Percentiles rank a stretch among this genome's conserved stretches.
Conservation (phyloP, 2,329 filamentous ascomycete genomes). For the Fusarium sp. region DNA sequence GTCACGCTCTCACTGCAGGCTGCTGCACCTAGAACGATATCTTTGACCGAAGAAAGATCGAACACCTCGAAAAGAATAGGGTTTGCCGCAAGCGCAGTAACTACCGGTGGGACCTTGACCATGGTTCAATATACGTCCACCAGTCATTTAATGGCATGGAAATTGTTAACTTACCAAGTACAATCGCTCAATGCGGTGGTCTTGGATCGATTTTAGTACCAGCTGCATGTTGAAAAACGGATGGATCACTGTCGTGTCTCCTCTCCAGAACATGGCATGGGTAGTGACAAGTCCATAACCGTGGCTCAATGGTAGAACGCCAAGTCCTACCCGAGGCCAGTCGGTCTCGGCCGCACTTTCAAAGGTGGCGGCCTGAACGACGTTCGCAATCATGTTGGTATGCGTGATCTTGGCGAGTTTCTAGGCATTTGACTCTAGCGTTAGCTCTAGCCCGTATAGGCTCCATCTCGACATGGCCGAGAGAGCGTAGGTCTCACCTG, state of each 20-base stretch:
- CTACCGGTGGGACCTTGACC: background rate
- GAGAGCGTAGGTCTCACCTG: background rate
- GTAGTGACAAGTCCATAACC: background rate
- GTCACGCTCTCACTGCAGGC: background rate
- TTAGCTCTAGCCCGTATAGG: fast-evolving
- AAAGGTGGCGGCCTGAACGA: background rate
- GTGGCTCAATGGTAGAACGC: background rate
- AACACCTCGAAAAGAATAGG: background rate
- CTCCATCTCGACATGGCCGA: background rate
- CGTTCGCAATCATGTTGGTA: background rate
- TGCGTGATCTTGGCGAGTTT: background rate
- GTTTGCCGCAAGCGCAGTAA: background rate
- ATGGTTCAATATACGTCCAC: too few species aligned
- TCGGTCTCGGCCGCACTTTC: background rate
- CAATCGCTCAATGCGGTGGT: background rate
- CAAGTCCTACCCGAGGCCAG: background rate
- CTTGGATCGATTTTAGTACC: background rate
- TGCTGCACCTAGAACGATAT: background rate
- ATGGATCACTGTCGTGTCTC: background rate
- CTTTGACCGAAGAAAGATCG: background rate
- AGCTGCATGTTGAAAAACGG: background rate
- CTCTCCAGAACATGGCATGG: background rate
- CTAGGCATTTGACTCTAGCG: background rate
- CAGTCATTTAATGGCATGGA: too few species aligned
- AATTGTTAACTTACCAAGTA: background rate